A percentile compares a stretch with the other conserved stretches of the same genome.
Evolutionary conservation across 306 rosid genomes (phyloP).

Genomic region (Citrullus mucosospermus): DNA sequence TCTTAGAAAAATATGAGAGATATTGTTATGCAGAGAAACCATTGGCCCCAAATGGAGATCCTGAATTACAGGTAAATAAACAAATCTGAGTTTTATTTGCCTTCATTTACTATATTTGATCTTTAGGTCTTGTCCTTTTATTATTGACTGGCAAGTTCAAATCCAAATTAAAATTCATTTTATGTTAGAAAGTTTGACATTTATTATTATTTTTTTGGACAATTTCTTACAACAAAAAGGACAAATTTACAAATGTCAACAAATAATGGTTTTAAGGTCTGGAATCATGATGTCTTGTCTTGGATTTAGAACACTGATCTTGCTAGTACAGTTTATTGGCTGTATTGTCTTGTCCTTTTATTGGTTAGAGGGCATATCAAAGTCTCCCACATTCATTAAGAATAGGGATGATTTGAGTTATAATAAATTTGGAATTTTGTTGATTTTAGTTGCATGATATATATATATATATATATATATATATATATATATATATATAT

Average conservation of each 20-base stretch:
- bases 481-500: too few relatives aligned
- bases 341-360: not conserved
- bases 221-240: not conserved
- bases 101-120: not conserved
- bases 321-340: not conserved
- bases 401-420: not conserved
- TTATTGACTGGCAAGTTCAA: not conserved
- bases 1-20: conserved; percentile 55
- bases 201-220: not conserved
- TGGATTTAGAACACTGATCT: not conserved
- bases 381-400: not conserved
- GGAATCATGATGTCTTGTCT: not conserved
- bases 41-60: conserved; percentile 1
- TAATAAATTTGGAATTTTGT: not conserved
- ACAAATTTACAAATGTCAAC: not conserved
- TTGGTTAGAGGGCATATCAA: not conserved
- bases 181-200: not conserved
- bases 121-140: not conserved
- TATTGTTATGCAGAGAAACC: conserved; percentile 21
- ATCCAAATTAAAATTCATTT: not conserved
- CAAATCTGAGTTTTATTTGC: not conserved
- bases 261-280: not conserved
- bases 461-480: too few relatives aligned
- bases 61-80: conserved; percentile 36
- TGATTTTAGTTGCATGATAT: not conserved